phyloP scores from a whole-genome alignment of 2,329 filamentous ascomycete species.

The Coniosporium tulheliwenetii region DNA sequence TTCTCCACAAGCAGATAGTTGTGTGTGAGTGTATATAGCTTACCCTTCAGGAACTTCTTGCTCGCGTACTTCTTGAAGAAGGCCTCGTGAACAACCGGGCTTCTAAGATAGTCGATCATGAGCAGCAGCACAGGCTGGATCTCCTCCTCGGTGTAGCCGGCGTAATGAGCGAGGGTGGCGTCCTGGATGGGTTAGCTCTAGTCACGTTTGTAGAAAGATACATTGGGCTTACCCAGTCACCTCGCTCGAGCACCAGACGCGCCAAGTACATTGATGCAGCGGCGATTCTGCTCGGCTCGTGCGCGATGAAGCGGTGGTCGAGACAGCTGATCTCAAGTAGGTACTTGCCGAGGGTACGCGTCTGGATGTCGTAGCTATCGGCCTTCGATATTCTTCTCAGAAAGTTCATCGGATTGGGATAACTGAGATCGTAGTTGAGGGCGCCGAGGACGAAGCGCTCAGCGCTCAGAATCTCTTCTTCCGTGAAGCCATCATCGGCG shows the following conservation, averaged over 20 bases:
- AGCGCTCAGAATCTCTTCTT: constrained; percentile 90
- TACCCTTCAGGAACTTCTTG: constrained; percentile 99
- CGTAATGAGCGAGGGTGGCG: constrained; percentile 72
- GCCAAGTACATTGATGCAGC: constrained; percentile 92
- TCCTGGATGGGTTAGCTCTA: constrained; percentile 39
- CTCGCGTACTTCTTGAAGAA: constrained; percentile 99
- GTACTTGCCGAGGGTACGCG: constrained; percentile 92
- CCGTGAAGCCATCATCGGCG: constrained; percentile 89
- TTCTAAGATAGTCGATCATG: constrained; percentile 92
- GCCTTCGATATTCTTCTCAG: constrained; percentile 96
- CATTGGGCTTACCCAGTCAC: constrained; percentile 62
- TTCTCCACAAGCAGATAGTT: constrained; percentile 8
- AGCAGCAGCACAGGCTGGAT: constrained; percentile 82
- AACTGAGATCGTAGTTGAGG: constrained; percentile 92
- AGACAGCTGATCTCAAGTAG: constrained; percentile 92
- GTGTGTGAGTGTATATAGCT: constrained; percentile 16
- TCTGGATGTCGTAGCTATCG: constrained; percentile 98
- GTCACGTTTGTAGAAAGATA: constrained; percentile 1
- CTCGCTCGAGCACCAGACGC: constrained; percentile 76
- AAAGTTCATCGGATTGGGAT: constrained; percentile 99
- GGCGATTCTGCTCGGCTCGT: constrained; percentile 76
- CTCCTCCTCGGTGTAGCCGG: constrained; percentile 85
- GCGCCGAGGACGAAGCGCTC: constrained; percentile 86
- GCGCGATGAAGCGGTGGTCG: constrained; percentile 85
- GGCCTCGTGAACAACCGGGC: constrained; percentile 82